Percentiles rank a stretch among this genome's conserved stretches.
Conservation (phyloP, 345 rosid species). For the Aquilaria sinensis region DNA sequence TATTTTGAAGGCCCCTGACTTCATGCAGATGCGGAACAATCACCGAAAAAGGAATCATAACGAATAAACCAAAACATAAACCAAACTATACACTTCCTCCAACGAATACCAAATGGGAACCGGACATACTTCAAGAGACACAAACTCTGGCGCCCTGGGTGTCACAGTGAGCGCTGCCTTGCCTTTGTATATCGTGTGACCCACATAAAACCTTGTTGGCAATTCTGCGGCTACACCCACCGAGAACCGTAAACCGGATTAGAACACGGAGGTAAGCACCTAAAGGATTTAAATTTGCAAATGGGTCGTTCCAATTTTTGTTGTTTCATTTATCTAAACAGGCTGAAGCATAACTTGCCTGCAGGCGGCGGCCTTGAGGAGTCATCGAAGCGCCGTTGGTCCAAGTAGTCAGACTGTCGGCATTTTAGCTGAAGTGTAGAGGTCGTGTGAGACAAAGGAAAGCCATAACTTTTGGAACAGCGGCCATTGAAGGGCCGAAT, state of each 20-base stretch:
- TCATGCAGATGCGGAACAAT: constrained; percentile 5
- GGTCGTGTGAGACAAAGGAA: constrained; percentile 18
- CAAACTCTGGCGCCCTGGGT: constrained; percentile 80
- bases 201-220: constrained; percentile 54
- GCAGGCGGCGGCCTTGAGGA: constrained; percentile 21
- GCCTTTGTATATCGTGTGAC: constrained; percentile 91
- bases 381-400: constrained; percentile 28
- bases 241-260: background rate
- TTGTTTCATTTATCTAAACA: constrained; percentile 1
- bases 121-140: constrained; percentile 50
- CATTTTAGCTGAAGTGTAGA: constrained; percentile 36
- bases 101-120: background rate
- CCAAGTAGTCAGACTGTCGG: constrained; percentile 56
- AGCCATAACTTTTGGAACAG: constrained; percentile 11
- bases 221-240: constrained; percentile 32
- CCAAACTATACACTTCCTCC: too few species aligned
- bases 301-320: too few species aligned
- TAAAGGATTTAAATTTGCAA: too few species aligned
- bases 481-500: constrained; percentile 10
- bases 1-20: constrained; percentile 85
- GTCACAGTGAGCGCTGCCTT: constrained; percentile 86
- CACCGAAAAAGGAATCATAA: background rate
- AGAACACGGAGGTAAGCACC: too few species aligned
- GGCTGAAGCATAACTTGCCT: constrained; percentile 13
- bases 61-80: constrained; percentile 10